These are phyloP conservation scores for Daedaleopsis sinensis DNA, from an alignment of 768 basidiomycete genomes.

Conservation along the genomic window DNA sequence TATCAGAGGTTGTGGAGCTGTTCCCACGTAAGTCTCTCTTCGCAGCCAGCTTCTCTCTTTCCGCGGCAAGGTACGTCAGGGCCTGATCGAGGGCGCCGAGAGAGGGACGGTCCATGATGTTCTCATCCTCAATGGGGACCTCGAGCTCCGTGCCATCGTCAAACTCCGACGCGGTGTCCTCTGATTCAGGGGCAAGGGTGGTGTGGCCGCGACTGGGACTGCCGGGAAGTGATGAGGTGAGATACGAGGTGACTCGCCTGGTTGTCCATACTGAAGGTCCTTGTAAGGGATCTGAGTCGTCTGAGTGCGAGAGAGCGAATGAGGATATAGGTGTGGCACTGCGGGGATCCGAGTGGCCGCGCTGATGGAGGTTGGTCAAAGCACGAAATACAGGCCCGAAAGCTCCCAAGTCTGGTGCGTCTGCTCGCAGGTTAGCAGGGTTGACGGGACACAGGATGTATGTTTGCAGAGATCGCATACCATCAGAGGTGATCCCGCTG, in stretches of 20 bases:
- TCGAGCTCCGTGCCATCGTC: constrained; percentile 30
- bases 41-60: constrained; percentile 62
- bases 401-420: constrained; percentile 74
- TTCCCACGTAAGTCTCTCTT: constrained; percentile 29
- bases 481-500: constrained; percentile 41
- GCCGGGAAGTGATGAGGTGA: constrained; percentile 38
- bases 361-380: constrained; percentile 56
- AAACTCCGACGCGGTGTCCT: constrained; percentile 26
- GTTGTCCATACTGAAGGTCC: constrained; percentile 72
- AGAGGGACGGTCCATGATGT: constrained; percentile 54
- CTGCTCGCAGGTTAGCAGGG: constrained; percentile 30
- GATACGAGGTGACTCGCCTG: constrained; percentile 59
- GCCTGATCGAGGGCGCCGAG: constrained; percentile 75
- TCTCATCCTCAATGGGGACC: constrained; percentile 30
- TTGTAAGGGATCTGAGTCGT: constrained; percentile 38
- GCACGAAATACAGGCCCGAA: constrained; percentile 74
- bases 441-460: neutral
- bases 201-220: constrained; percentile 17
- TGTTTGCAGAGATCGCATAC: constrained; percentile 24
- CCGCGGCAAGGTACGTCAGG: constrained; percentile 73
- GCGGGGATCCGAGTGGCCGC: constrained; percentile 31
- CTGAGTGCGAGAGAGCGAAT: constrained; percentile 37
- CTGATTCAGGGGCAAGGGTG: constrained; percentile 22
- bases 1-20: constrained; percentile 37
- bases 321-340: constrained; percentile 31